phyloP scores from a whole-genome alignment of 768 basidiomycete species.

The Gautieria morchelliformis region DNA sequence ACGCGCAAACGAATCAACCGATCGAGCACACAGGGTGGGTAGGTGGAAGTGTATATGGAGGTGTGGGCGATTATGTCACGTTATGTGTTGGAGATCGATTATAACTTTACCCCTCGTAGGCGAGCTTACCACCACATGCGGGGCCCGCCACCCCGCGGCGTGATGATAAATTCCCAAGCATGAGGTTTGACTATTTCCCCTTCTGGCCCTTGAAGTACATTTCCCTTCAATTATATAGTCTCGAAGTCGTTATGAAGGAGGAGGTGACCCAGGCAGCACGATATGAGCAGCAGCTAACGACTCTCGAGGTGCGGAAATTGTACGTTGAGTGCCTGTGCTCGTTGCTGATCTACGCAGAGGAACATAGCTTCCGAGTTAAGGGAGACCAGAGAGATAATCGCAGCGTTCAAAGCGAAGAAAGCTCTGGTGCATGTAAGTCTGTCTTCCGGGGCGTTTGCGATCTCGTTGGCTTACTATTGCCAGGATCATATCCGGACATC shows the following conservation, averaged over 20 bases:
- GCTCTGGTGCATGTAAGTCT: not conserved
- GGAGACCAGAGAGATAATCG: not conserved
- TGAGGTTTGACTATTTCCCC: not conserved
- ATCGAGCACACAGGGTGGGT: not conserved
- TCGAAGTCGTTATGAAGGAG: not conserved
- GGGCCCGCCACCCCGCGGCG: not conserved
- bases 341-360: not conserved
- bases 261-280: conserved; percentile 4
- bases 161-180: not conserved
- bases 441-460: not conserved
- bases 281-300: not conserved
- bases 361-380: not conserved
- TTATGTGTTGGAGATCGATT: too few relatives aligned
- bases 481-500: not conserved
- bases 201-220: not conserved
- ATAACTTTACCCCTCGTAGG: too few relatives aligned
- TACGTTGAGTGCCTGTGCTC: not conserved
- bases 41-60: not conserved
- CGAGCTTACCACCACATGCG: not conserved
- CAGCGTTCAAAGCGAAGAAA: conserved; percentile 2
- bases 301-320: not conserved
- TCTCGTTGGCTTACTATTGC: not conserved
- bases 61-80: too few relatives aligned
- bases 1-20: too few relatives aligned
- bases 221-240: not conserved